phyloP scores from a whole-genome alignment of 805 yeast genomes.

The Tetrapisispora phaffii region DNA sequence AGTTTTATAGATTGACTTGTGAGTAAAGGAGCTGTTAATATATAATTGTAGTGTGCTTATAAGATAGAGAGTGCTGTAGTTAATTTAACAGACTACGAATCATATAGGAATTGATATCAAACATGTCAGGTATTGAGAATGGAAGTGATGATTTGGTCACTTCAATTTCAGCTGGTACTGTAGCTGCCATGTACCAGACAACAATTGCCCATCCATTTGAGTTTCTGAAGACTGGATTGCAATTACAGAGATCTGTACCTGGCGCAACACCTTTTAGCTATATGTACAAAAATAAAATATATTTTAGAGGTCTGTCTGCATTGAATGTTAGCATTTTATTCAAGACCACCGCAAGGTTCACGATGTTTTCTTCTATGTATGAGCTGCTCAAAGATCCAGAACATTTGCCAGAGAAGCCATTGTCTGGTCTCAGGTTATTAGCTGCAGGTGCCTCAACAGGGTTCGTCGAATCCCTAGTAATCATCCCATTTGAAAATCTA shows the following conservation, averaged over 20 bases:
- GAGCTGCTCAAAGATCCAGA: constrained; percentile 37
- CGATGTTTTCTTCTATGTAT: constrained; percentile 65
- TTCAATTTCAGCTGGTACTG: constrained; percentile 26
- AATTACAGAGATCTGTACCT: constrained; percentile 36
- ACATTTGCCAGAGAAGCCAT: constrained; percentile 48
- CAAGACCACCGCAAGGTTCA: constrained; percentile 65
- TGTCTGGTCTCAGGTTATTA: constrained; percentile 70
- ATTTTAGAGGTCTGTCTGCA: constrained; percentile 59
- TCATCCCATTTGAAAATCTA: constrained; percentile 85
- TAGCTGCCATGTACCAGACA: constrained; percentile 55
- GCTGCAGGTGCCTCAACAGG: constrained; percentile 84
- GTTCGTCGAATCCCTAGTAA: constrained; percentile 65
- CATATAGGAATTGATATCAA: neutral
- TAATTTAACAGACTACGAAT: neutral
- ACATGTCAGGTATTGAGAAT: neutral
- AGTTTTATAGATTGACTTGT: too few species aligned
- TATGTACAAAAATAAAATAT: constrained; percentile 28
- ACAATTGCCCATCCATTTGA: constrained; percentile 65
- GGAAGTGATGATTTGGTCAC: constrained; percentile 5
- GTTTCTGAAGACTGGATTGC: constrained; percentile 54
- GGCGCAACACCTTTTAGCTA: constrained; percentile 13
- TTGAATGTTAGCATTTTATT: constrained; percentile 62
- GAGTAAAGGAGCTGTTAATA: too few species aligned
- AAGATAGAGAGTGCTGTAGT: too few species aligned
- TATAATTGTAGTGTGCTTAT: too few species aligned